Evolutionary conservation across 495 filamentous ascomycete species (phyloP), one percentile per base, ranked within the genome.

Genomic region (Podospora anserina): DNA sequence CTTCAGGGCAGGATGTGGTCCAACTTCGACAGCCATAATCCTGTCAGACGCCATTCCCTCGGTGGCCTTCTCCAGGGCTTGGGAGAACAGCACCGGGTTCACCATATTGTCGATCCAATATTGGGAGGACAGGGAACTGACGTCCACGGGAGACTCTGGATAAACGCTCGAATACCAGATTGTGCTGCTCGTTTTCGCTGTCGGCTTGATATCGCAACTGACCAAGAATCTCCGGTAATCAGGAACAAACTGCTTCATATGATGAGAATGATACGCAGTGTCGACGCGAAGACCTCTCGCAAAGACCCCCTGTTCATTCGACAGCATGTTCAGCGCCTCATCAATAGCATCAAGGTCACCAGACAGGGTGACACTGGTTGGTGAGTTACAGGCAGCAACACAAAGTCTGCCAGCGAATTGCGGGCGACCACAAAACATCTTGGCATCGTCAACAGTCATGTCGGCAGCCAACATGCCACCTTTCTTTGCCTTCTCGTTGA

Each of bases 1-100:
- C 44, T 81, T 76, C 0, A 91, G 74, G 0, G 87, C 84, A 7
- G 78, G 69, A 69, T 90, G 88, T 23, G 89, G 85, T 0, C 89
- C 88, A 44, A 89, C 73, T 64, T 90, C 88, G 19, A 90, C 18
- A 26, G 64, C 72, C 1, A 79, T 16, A 56, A 75, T 66, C 1
- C 87, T 64, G 53, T 62, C 66, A 2, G 30, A 75, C 13, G 69
- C 56, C 27, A 49, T 68, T 26, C 19, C 60, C 67, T 26, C 20
- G 53, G 57, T 27, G 9, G 78, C 34, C 63, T 34, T 19, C 59
- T 63, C 66, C 9, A 84, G 56, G 3, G 81, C 83, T 16, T 81
- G 71, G 0, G 76, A 69, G 65, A 85, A 85, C 18, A 68, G 66
- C 20, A 85, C 84, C 0, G 83, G 80, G 1, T 76, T 78, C 16